Base-by-base conservation (phyloP, 1,284 basidiomycete genomes). In the Waitea zeae region DNA sequence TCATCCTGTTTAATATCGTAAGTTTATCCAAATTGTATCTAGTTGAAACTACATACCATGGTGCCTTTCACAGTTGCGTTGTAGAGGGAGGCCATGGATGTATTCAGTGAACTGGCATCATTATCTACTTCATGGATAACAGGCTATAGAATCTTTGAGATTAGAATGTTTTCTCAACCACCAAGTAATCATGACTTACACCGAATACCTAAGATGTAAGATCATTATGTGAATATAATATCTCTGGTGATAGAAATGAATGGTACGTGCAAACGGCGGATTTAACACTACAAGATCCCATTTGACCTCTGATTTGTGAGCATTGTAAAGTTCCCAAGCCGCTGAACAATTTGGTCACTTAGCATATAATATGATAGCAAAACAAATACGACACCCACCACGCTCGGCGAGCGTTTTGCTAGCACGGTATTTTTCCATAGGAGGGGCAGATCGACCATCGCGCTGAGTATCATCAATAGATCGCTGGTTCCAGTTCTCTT, bases 361-460 rank as follows among this genome's bases (percentile, higher is more conserved):
- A n/a, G n/a, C n/a, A n/a, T n/a, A n/a, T n/a, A n/a, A n/a, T n/a
- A n/a, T n/a, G n/a, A n/a, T n/a, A n/a, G 7, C 7, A 26, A n/a
- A 26, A 26, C n/a, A n/a, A n/a, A n/a, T n/a, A n/a, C n/a, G n/a
- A n/a, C n/a, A n/a, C 42, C 38, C 44, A 64, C 64, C 66, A 42
- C 51, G 56, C 49, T 88, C 82, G 1, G 81, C 79, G 2, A 86
- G 55, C 3, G 66, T 70, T 58, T 87, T 86, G 17, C 64, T 67
- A 11, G 64, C 67, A 30, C 58, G 51, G 46, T 78, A 81, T 45
- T 67, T 70, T 30, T 54, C 48, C 6, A 48, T 38, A 1, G 44
- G 42, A 2, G 52, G 33, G 1, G 71, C 65, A 12, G 61, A 58
- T 13, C 48, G 49, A 11, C 76, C 73, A 35, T 67, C 59, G 40